phyloP scores from a whole-genome alignment of 768 basidiomycete species.

The Auriscalpium vulgare region DNA sequence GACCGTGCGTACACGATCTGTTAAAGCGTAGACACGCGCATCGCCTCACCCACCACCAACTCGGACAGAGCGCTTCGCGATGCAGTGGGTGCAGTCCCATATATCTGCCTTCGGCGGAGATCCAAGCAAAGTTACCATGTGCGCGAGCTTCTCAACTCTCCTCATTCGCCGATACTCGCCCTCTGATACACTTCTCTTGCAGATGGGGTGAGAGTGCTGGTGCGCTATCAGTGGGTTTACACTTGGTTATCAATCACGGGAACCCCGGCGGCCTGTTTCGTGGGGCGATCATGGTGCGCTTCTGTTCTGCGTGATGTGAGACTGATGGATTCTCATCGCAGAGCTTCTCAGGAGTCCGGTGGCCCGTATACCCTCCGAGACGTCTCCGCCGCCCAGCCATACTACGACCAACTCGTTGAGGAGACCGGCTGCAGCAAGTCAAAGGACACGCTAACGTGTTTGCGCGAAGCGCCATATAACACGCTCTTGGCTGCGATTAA shows the following conservation, averaged over 20 bases:
- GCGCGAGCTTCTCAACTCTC: background rate
- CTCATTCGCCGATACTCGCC: background rate
- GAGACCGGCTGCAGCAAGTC: slow-evolving; percentile 27
- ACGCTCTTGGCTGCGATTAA: slow-evolving; percentile 25
- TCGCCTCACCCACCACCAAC: no score
- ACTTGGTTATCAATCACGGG: slow-evolving; percentile 11
- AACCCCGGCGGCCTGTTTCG: slow-evolving; percentile 9
- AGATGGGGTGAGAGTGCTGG: slow-evolving; percentile 28
- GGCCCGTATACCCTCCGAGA: background rate
- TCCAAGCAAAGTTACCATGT: slow-evolving; percentile 19
- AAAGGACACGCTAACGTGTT: slow-evolving; percentile 31
- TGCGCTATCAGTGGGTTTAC: slow-evolving; percentile 23
- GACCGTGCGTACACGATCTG: background rate
- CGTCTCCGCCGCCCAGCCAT: slow-evolving; percentile 17
- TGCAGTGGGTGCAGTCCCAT: slow-evolving; percentile 33
- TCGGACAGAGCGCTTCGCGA: slow-evolving; percentile 21
- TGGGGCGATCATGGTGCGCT: background rate
- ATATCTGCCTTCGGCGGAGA: slow-evolving; percentile 33
- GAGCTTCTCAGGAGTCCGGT: background rate
- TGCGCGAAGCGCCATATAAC: slow-evolving; percentile 27
- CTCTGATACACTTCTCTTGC: background rate
- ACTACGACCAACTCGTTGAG: slow-evolving; percentile 32
- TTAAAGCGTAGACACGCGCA: background rate
- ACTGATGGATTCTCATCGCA: no score
- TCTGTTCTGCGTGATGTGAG: no score